phyloP scores from a whole-genome alignment of 495 filamentous ascomycete genomes.

The Aspergillus ostianus region DNA sequence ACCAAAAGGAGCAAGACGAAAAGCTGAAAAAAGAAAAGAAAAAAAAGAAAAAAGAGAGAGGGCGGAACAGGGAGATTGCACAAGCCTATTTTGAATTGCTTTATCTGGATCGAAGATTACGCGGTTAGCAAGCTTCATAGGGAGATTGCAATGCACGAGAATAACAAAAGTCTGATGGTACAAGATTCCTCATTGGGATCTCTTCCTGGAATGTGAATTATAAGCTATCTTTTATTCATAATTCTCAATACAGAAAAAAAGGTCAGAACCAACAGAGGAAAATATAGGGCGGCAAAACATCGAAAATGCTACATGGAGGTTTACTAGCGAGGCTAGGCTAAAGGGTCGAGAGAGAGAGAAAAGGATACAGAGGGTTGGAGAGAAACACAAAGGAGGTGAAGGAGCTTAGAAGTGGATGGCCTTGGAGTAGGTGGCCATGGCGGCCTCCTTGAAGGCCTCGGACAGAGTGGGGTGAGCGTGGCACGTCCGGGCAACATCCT shows the following conservation, averaged over 20 bases:
- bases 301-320: constrained; percentile 42
- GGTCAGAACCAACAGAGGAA: constrained; percentile 25
- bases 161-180: background rate
- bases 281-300: constrained; percentile 37
- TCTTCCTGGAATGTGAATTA: background rate
- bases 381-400: constrained; percentile 24
- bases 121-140: too few species aligned
- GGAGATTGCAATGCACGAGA: background rate
- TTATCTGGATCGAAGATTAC: too few species aligned
- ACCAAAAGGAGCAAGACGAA: too few species aligned
- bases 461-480: constrained; percentile 96
- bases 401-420: constrained; percentile 84
- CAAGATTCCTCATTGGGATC: background rate
- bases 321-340: constrained; percentile 45
- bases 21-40: too few species aligned
- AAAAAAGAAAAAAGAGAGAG: too few species aligned
- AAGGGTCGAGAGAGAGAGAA: constrained; percentile 6
- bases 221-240: constrained; percentile 25
- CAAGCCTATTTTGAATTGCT: too few species aligned
- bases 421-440: constrained; percentile 96
- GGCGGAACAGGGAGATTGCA: too few species aligned
- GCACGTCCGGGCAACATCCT: constrained; percentile 93
- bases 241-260: constrained; percentile 15
- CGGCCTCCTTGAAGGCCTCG: constrained; percentile 99
- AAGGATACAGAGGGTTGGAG: constrained; percentile 32